Evolutionary conservation across 2,329 filamentous ascomycete species (phyloP).

Genomic region (Paraconiothyrium brasiliense): DNA sequence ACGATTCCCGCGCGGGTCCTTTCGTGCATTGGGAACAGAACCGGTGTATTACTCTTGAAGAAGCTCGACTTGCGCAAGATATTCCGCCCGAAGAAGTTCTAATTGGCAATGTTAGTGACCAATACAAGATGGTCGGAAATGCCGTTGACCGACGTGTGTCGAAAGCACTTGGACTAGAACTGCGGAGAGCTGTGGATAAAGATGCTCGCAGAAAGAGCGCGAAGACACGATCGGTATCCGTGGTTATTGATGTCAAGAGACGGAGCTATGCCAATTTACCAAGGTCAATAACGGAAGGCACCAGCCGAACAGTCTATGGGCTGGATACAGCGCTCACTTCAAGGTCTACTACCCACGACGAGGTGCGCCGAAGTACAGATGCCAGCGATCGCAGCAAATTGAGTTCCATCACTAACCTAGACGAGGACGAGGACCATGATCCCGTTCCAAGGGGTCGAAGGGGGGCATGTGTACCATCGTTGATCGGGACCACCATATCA

Average conservation of each 20-base stretch:
- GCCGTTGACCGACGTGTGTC: conserved; percentile 76
- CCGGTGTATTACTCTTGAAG: conserved; percentile 70
- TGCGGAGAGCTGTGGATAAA: conserved; percentile 46
- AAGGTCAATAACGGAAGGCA: neutral
- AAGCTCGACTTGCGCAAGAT: conserved; percentile 74
- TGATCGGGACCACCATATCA: neutral
- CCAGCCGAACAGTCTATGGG: neutral
- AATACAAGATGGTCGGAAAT: conserved; percentile 77
- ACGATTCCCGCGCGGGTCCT: conserved; percentile 65
- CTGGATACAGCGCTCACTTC: neutral
- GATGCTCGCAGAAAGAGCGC: neutral
- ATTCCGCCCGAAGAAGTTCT: conserved; percentile 76
- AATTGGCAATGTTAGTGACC: conserved; percentile 64
- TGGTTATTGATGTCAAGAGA: neutral
- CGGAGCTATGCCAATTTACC: neutral
- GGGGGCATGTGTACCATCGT: neutral
- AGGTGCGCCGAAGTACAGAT: neutral
- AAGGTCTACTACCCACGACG: neutral
- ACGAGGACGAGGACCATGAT: neutral
- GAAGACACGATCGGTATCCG: conserved; percentile 1
- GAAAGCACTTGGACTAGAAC: conserved; percentile 69
- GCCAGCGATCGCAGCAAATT: neutral
- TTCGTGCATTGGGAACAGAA: conserved; percentile 73
- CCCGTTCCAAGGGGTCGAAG: neutral
- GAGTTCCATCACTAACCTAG: no score